These are phyloP conservation scores for Fraxinus pennsylvanica DNA, from an alignment of 257 asterid genomes.

Conservation along the genomic window DNA sequence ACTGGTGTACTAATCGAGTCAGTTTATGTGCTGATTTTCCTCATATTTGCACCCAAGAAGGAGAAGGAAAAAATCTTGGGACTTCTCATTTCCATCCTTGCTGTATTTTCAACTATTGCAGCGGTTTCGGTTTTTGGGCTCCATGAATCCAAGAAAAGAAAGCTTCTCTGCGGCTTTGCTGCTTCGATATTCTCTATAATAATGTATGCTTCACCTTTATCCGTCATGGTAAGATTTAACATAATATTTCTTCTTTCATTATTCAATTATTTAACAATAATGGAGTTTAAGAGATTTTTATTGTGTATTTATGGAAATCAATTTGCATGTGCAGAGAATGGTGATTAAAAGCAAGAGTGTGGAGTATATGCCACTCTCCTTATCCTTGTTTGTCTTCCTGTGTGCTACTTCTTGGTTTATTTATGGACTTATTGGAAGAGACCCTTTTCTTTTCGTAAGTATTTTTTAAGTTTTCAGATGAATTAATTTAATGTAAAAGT, in stretches of 20 bases:
- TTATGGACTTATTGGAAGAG: slow-evolving; percentile 69
- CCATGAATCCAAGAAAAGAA: slow-evolving; percentile 36
- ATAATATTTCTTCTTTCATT: neutral
- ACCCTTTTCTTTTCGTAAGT: slow-evolving; percentile 66
- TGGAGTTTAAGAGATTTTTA: neutral
- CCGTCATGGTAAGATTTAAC: slow-evolving; percentile 55
- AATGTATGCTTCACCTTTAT: slow-evolving; percentile 85
- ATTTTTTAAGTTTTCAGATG: no score
- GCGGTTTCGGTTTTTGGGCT: slow-evolving; percentile 55
- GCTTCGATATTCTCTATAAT: slow-evolving; percentile 64
- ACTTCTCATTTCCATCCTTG: slow-evolving; percentile 42
- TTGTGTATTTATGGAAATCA: neutral
- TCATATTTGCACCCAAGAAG: slow-evolving; percentile 59
- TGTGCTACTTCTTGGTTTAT: slow-evolving; percentile 81
- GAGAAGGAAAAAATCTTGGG: slow-evolving; percentile 62
- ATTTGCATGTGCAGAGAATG: slow-evolving; percentile 50
- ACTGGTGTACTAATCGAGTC: slow-evolving; percentile 62
- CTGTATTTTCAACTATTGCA: slow-evolving; percentile 55
- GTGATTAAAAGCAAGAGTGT: slow-evolving; percentile 82
- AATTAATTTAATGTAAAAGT: no score
- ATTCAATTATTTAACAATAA: neutral
- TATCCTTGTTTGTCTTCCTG: slow-evolving; percentile 67
- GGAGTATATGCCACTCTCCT: slow-evolving; percentile 78
- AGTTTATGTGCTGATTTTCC: slow-evolving; percentile 54
- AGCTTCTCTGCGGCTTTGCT: slow-evolving; percentile 59